Percentiles rank a stretch among this genome's conserved stretches.
Conservation (phyloP, 345 rosid species). For the Salix viminalis region DNA sequence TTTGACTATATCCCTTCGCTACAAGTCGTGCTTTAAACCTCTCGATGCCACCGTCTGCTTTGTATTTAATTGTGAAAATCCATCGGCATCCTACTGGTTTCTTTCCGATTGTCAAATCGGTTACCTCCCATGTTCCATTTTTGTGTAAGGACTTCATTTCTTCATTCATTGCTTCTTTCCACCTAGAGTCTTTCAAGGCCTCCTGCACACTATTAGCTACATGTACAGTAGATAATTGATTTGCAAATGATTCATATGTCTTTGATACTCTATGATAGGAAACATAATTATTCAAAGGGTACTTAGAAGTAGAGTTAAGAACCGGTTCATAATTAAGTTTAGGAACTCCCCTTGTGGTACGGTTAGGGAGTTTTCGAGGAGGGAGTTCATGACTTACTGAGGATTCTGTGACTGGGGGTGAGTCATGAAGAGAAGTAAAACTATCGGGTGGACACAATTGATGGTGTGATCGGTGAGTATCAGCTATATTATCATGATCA, state of each 20-base stretch:
- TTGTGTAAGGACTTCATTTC: too few species aligned
- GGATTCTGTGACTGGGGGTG: neutral
- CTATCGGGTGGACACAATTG: neutral
- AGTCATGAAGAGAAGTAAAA: neutral
- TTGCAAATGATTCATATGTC: neutral
- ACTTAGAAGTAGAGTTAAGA: neutral
- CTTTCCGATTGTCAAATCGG: neutral
- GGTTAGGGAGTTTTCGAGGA: neutral
- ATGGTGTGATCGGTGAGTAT: neutral
- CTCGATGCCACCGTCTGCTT: neutral
- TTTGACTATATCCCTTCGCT: neutral
- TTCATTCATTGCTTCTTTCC: too few species aligned
- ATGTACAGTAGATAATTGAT: neutral
- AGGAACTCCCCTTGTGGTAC: neutral
- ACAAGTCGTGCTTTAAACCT: neutral
- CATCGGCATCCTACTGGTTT: neutral
- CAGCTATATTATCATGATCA: neutral
- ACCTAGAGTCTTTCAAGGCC: too few species aligned
- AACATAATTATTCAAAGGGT: neutral
- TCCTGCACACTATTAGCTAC: too few species aligned
- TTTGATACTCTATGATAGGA: neutral
- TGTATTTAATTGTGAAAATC: neutral
- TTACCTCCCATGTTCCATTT: too few species aligned
- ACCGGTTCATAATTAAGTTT: neutral
- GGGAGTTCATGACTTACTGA: neutral